Evolutionary conservation across 805 yeast species (phyloP), one percentile per base, ranked within the genome.

Genomic region (Candida hungchunana): DNA sequence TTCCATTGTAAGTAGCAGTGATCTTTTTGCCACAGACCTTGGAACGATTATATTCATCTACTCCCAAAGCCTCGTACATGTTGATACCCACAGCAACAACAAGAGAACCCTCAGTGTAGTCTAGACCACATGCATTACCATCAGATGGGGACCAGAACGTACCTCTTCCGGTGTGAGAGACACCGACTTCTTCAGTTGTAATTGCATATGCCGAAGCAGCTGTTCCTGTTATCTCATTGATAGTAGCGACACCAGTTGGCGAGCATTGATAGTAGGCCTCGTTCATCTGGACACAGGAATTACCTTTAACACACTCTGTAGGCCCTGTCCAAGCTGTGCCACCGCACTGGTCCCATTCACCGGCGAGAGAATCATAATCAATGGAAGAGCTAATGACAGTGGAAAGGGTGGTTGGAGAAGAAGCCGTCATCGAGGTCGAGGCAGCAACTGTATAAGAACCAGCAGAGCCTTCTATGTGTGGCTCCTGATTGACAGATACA

Each of bases 261-360:
- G 27, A 25, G 47, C 58, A 55, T 33, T 52, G 58, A 36, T 39
- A 45, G 35, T 53, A 54, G 40, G 31, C 50, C 13, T 42, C 39
- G 27, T 51, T 48, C 26, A 39, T 37, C 1, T 45, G 33, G 17
- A 31, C 31, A 42, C 58, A 56, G 18, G 31, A 31, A 23, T 44
- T 42, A 32, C 48, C 55, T 8, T 28, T 27, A 11, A 32, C 45
- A 51, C 60, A 55, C 5, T 18, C 29, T 11, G 37, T 34, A 10
- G 29, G 26, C 18, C 37, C 37, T 6, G 14, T 14, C 13, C 25
- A 29, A 19, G 20, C 19, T 14, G 26, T 7, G 14, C 37, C 37
- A 34, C 37, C 37, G 25, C 37, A 34, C 29, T 34, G 37, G 13
- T 21, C 28, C 27, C 27, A 25, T 5, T 13, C 13, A 25, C 27